Conservation (phyloP, 106 monocot genomes). For the Dioscorea dumetorum region DNA sequence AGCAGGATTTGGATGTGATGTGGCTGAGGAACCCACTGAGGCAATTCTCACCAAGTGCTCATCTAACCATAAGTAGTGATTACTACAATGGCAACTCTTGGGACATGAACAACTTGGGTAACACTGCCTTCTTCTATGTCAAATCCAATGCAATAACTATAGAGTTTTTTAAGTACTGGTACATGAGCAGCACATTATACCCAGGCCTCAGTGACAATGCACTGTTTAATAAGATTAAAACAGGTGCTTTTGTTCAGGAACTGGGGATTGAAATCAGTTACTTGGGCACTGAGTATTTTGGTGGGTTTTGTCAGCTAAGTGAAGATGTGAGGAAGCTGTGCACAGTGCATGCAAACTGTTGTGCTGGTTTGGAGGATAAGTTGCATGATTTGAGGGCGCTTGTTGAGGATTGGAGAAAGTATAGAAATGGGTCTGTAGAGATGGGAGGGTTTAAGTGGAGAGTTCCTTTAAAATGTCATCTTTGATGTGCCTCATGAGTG, state of each 20-base stretch:
- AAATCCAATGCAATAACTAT: conserved; percentile 16
- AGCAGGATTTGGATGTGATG: conserved; percentile 36
- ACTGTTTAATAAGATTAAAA: conserved; percentile 31
- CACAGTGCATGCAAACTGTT: conserved; percentile 54
- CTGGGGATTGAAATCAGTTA: conserved; percentile 11
- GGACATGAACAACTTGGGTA: conserved; percentile 12
- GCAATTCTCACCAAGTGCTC: conserved; percentile 7
- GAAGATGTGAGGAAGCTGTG: conserved; percentile 24
- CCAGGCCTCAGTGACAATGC: conserved; percentile 25
- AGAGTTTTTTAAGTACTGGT: conserved; percentile 30
- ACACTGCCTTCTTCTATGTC: conserved; percentile 31
- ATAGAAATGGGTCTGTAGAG: conserved; percentile 5
- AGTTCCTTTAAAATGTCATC: conserved; percentile 25
- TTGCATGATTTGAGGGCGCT: conserved; percentile 24
- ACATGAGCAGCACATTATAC: conserved; percentile 2
- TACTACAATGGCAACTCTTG: conserved; percentile 1
- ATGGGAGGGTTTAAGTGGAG: conserved; percentile 13
- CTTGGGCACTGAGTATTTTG: conserved; percentile 22
- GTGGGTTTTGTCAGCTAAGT: conserved; percentile 29
- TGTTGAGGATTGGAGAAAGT: conserved; percentile 32
- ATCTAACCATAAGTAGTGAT: conserved; percentile 23
- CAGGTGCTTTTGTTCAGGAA: not conserved
- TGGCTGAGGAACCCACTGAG: conserved; percentile 41
- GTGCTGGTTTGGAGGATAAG: conserved; percentile 26
- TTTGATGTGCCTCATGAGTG: too few species aligned